A percentile compares a stretch with the other conserved stretches of the same genome.
phyloP scores from a whole-genome alignment of 805 yeast species.

The Priceomyces fermenticarens region DNA sequence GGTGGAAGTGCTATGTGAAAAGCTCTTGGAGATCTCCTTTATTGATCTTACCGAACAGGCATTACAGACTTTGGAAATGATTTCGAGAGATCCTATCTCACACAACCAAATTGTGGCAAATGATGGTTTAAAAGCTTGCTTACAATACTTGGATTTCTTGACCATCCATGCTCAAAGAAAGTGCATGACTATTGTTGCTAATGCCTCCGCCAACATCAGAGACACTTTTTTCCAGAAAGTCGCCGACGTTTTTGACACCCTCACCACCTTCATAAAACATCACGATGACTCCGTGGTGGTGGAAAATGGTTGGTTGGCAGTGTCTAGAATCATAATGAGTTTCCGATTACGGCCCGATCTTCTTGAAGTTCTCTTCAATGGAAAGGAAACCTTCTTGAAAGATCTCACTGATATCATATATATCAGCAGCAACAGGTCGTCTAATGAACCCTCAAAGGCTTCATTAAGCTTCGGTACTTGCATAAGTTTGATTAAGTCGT shows the following conservation, averaged over 20 bases:
- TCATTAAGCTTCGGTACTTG: constrained; percentile 36
- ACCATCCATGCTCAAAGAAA: constrained; percentile 86
- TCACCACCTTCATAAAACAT: constrained; percentile 54
- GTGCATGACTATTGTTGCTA: constrained; percentile 69
- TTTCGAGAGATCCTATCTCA: constrained; percentile 53
- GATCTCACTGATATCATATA: constrained; percentile 21
- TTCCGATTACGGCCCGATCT: constrained; percentile 41
- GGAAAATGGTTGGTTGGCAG: constrained; percentile 64
- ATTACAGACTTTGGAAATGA: constrained; percentile 66
- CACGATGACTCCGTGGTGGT: constrained; percentile 57
- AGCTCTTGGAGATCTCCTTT: constrained; percentile 69
- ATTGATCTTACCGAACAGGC: constrained; percentile 94
- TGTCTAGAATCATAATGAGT: constrained; percentile 54
- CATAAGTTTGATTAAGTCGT: constrained; percentile 41
- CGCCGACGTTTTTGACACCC: constrained; percentile 54
- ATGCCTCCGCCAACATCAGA: constrained; percentile 54
- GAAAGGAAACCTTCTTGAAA: constrained; percentile 17
- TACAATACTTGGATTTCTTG: constrained; percentile 81
- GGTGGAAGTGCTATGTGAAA: constrained; percentile 61
- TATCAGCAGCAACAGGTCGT: constrained; percentile 25
- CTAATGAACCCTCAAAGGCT: constrained; percentile 16
- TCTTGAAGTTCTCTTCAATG: constrained; percentile 42
- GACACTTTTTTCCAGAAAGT: constrained; percentile 44
- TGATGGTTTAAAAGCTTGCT: constrained; percentile 62
- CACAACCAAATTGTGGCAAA: constrained; percentile 49